Evolutionary conservation across 805 yeast genomes (phyloP).

Genomic region (Saccharomyces paradoxus): DNA sequence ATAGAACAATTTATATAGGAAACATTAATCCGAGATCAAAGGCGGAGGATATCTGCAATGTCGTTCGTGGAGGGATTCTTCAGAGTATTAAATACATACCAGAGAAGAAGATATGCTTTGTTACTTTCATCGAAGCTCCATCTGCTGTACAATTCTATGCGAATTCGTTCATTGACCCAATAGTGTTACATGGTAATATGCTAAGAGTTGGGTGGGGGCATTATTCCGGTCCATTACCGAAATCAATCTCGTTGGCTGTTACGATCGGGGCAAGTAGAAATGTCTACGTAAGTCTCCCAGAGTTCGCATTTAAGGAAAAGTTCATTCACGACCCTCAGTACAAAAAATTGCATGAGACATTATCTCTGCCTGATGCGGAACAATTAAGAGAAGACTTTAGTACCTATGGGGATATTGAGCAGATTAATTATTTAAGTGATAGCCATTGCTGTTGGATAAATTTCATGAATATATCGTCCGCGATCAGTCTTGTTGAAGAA

Average conservation of each 20-base stretch:
- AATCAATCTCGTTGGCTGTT: slow-evolving; percentile 52
- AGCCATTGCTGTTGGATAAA: slow-evolving; percentile 70
- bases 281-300: slow-evolving; percentile 58
- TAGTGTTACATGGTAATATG: slow-evolving; percentile 53
- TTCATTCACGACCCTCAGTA: slow-evolving; percentile 28
- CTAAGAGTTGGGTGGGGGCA: slow-evolving; percentile 66
- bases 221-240: slow-evolving; percentile 54
- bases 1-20: slow-evolving; percentile 64
- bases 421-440: slow-evolving; percentile 61
- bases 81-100: slow-evolving; percentile 48
- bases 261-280: slow-evolving; percentile 72
- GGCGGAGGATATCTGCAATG: slow-evolving; percentile 67
- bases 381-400: slow-evolving; percentile 52
- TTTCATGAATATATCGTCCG: slow-evolving; percentile 53
- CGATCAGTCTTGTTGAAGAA: slow-evolving; percentile 55
- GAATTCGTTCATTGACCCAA: slow-evolving; percentile 48
- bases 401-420: slow-evolving; percentile 65
- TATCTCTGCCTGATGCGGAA: slow-evolving; percentile 38
- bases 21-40: slow-evolving; percentile 57
- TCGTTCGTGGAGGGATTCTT: slow-evolving; percentile 68
- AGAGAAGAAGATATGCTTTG: slow-evolving; percentile 53
- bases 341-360: slow-evolving; percentile 22
- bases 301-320: slow-evolving; percentile 34
- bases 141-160: slow-evolving; percentile 63
- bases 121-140: slow-evolving; percentile 57